These are phyloP conservation scores for Colletotrichum euphorbiae DNA, from an alignment of 2,329 filamentous ascomycete species.

Conservation along the genomic window DNA sequence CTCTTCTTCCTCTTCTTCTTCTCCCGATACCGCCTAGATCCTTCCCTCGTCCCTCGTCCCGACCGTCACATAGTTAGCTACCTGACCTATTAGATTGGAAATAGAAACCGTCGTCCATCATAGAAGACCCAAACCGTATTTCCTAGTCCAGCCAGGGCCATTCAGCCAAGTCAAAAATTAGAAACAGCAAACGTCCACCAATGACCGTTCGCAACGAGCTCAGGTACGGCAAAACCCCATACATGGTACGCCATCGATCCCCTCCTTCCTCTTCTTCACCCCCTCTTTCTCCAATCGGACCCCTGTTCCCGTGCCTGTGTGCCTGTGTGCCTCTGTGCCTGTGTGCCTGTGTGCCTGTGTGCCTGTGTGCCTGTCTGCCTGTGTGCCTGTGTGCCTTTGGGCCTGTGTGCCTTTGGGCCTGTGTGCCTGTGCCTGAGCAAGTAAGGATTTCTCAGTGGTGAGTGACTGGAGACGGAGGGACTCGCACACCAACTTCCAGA, in stretches of 20 bases:
- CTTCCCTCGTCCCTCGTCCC: not conserved
- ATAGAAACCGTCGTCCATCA: no score
- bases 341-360: no score
- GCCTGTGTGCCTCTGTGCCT: no score
- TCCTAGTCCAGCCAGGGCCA: constrained; percentile 1
- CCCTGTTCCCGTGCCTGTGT: not conserved
- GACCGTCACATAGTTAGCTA: no score
- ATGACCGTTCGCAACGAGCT: constrained; percentile 12
- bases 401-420: no score
- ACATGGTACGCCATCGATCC: not conserved
- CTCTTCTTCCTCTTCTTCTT: not conserved
- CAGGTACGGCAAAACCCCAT: constrained; percentile 21
- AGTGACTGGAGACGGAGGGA: no score
- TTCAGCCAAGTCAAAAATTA: constrained; percentile 22
- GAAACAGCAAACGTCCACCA: constrained; percentile 27
- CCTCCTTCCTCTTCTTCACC: not conserved
- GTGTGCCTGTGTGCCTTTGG: no score
- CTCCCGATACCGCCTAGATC: constrained; percentile 22
- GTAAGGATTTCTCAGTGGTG: no score
- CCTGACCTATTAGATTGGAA: no score
- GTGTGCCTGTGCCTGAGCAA: not conserved
- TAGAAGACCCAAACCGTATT: not conserved
- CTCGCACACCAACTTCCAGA: not conserved
- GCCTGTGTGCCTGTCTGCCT: no score
- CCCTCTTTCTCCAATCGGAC: not conserved